Base-by-base conservation (phyloP, 2,329 filamentous ascomycete genomes). In the Pseudogymnoascus sp. region DNA sequence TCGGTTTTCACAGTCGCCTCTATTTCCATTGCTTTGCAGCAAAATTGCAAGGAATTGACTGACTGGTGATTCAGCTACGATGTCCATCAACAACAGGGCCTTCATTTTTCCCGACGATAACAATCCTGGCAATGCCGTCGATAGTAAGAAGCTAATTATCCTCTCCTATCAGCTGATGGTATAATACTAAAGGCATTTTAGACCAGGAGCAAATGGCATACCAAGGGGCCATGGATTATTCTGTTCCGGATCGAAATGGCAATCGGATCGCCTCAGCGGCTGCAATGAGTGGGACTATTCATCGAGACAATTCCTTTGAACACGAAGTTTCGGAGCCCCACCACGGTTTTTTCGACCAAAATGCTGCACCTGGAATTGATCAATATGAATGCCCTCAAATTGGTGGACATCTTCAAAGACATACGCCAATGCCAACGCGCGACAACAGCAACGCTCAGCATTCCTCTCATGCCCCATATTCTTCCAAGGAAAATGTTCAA, bases 71-170 rank as follows among this genome's bases (percentile, higher is more conserved):
- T 19, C 10, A 52, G 45, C 26, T 15, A 30, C 26, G 26, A 52
- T 52, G 45, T 52, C 45, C 12, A 9, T 57, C 55, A 57, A 57
- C 55, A 39, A 61, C 12, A 18, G 63, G 3, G 65, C 67, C 28
- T 61, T 61, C 15, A n/a, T 41, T 35, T 23, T 35, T 13, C 12
- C 13, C 18, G n/a, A 18, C 9, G 12, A 39, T 12, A 35, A 39
- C 30, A 28, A 39, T 18, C 12, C 8, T 3, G 5, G 4, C 28
- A 18, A 59, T 2, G 61, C 68, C 6, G 63, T 65, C 2, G 65
- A 69, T 39, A 67, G 66, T 15, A 57, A 62, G 18, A 60, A 68
- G 4, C 26, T 30, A 18, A 52, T 30, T 52, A 8, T 13, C 18
- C 3, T 7, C n/a, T 52, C 30, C 9, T 28, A 28, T 48, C 26